Percentiles rank a stretch among this genome's conserved stretches.
These are phyloP conservation scores for Polyrhizophydium stewartii DNA, from an alignment of 371 early-diverging fungal genomes.

Conservation along the genomic window DNA sequence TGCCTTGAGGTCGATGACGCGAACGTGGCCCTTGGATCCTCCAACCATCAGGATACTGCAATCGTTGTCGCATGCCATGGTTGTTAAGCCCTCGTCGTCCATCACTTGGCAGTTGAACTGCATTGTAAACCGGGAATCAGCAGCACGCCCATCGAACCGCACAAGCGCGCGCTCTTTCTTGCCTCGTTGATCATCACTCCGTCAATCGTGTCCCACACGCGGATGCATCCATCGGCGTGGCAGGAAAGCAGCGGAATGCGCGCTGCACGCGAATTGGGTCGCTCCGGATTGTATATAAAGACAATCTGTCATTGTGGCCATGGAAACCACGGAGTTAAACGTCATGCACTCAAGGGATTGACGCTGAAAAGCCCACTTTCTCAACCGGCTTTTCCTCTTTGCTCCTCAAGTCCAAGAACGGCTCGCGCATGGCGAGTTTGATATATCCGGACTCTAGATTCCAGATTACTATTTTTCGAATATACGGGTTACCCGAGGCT, in stretches of 20 bases:
- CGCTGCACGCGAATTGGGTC: constrained; percentile 12
- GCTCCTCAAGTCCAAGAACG: constrained; percentile 43
- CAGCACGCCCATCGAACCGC: neutral
- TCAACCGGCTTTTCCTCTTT: constrained; percentile 51
- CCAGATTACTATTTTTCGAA: constrained; percentile 32
- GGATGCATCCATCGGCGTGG: constrained; percentile 48
- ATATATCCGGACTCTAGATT: constrained; percentile 50
- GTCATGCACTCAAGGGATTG: no score
- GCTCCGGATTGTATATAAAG: constrained; percentile 30
- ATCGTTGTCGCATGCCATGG: constrained; percentile 37
- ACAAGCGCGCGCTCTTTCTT: neutral
- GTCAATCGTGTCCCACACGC: constrained; percentile 48
- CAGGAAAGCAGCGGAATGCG: constrained; percentile 43
- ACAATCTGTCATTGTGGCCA: constrained; percentile 19
- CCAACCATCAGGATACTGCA: constrained; percentile 36
- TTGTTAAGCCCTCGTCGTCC: constrained; percentile 43
- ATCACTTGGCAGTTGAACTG: constrained; percentile 41
- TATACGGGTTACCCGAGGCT: no score
- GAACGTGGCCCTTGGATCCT: constrained; percentile 44
- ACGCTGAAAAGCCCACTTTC: constrained; percentile 30
- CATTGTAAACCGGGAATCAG: neutral
- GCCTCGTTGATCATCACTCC: constrained; percentile 43
- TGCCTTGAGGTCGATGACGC: constrained; percentile 19
- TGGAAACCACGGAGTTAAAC: no score
- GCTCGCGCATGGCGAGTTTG: constrained; percentile 37